These are phyloP conservation scores for Dictyophora rubrovolvata DNA, from an alignment of 768 basidiomycete species.

Conservation along the genomic window DNA sequence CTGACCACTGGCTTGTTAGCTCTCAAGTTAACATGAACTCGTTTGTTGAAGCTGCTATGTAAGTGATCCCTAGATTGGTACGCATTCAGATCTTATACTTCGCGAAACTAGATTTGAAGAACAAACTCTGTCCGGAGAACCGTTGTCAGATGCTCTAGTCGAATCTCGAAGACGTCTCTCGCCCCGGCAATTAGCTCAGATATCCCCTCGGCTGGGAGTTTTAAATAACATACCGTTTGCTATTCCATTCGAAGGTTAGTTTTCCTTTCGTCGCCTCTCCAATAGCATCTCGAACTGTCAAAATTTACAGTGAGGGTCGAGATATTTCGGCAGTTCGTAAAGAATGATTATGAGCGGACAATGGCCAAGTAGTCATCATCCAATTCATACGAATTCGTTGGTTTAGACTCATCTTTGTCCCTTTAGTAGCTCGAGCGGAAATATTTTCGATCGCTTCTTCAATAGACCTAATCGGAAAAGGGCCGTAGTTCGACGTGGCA, in stretches of 20 bases:
- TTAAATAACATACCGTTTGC: slow-evolving; percentile 95
- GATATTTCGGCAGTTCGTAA: slow-evolving; percentile 79
- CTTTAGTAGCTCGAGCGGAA: not conserved
- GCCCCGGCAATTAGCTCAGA: slow-evolving; percentile 60
- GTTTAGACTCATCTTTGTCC: not conserved
- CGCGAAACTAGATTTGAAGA: slow-evolving; percentile 52
- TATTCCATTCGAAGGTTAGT: slow-evolving; percentile 67
- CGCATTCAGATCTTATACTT: not conserved
- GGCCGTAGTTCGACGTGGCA: slow-evolving; percentile 58
- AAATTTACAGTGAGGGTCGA: slow-evolving; percentile 48
- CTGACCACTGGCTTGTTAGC: slow-evolving; percentile 74
- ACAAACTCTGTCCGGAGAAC: slow-evolving; percentile 21
- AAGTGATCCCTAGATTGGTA: slow-evolving; percentile 19
- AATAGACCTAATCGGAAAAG: slow-evolving; percentile 17
- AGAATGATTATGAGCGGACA: slow-evolving; percentile 36
- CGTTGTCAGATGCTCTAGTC: slow-evolving; percentile 8
- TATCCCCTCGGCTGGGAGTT: slow-evolving; percentile 81
- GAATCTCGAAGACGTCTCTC: slow-evolving; percentile 23
- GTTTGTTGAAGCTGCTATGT: slow-evolving; percentile 86
- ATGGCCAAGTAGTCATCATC: slow-evolving; percentile 13
- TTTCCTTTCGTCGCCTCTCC: not conserved
- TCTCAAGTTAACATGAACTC: slow-evolving; percentile 47
- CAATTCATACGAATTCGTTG: not conserved
- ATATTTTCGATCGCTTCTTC: slow-evolving; percentile 1
- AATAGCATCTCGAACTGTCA: not conserved